Evolutionary conservation across 2,329 filamentous ascomycete genomes (phyloP), one percentile per base, ranked within the genome.

Genomic region (Myriosclerotinia scirpicola): DNA sequence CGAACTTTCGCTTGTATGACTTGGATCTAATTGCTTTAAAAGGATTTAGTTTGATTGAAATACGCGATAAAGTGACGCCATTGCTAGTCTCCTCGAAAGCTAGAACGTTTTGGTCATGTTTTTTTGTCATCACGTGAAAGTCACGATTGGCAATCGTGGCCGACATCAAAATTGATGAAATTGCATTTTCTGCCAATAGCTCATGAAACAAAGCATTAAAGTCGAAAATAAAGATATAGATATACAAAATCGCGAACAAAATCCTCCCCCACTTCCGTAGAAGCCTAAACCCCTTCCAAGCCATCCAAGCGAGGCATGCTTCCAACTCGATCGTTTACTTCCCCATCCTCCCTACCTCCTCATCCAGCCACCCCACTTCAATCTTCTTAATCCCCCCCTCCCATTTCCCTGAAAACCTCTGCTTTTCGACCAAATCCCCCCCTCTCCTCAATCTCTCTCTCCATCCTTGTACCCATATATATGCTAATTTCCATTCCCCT

Each of bases 381-480:
- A 64, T 36, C 26, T 30, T 56, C 52, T 40, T 42, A 4, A 62
- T 38, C 17, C 14, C 44, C 14, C 48, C 48, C 36, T 62, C 48
- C 48, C 38, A 62, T 26, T 20, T 46, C 26, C 40, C 46, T 15
- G 11, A 15, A 20, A n/a, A 15, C 50, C 61, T 69, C 44, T 55
- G 53, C 40, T 54, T 70, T 56, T 73, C 70, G 14, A 73, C 68
- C 40, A 73, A 59, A 67, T 71, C 71, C 2, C 72, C 67, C n/a
- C 61, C 68, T 6, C 40, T 60, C 38, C 67, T 67, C 48, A 73
- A 42, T 42, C 70, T 65, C 12, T 68, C 67, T 30, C 69, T 67
- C 68, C 70, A 72, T 14, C 70, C 71, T 59, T 70, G 68, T 20
- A 71, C 66, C 69, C 69, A 73, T 38, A 71, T 22, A 67, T 65